Conservation (phyloP, 2,329 filamentous ascomycete genomes). For the Xylariaceae sp. region DNA sequence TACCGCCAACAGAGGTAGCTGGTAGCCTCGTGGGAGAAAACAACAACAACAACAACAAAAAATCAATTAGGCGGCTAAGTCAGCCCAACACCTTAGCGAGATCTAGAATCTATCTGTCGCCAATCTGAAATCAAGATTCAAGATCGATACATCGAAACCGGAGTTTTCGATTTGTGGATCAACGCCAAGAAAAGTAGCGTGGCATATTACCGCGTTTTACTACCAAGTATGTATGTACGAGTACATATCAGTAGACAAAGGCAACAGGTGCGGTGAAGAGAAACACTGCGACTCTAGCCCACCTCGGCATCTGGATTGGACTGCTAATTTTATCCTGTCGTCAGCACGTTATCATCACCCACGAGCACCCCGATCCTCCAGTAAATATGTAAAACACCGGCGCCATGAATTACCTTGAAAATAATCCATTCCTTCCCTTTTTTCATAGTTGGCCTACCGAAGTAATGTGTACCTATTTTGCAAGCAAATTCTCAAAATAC, state of each 20-base stretch:
- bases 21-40: too few relatives aligned
- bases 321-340: conserved; percentile 6
- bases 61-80: conserved; percentile 5
- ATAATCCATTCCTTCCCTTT: too few relatives aligned
- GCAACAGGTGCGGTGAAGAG: neutral
- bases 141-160: conserved; percentile 24
- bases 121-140: conserved; percentile 21
- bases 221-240: too few relatives aligned
- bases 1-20: neutral
- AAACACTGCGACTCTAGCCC: neutral
- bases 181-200: conserved; percentile 15
- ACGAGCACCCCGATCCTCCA: neutral
- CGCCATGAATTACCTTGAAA: too few relatives aligned
- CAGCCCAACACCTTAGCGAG: conserved; percentile 7
- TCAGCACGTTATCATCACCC: conserved; percentile 7
- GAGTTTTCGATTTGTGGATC: conserved; percentile 18
- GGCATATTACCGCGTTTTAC: neutral
- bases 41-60: too few relatives aligned
- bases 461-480: too few relatives aligned
- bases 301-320: conserved; percentile 1
- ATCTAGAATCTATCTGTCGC: conserved; percentile 16
- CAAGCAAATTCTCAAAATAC: too few relatives aligned
- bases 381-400: too few relatives aligned
- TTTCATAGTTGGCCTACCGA: too few relatives aligned
- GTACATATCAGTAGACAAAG: too few relatives aligned